phyloP scores from a whole-genome alignment of 352 stramenopile species.

The Peronospora tabacina region DNA sequence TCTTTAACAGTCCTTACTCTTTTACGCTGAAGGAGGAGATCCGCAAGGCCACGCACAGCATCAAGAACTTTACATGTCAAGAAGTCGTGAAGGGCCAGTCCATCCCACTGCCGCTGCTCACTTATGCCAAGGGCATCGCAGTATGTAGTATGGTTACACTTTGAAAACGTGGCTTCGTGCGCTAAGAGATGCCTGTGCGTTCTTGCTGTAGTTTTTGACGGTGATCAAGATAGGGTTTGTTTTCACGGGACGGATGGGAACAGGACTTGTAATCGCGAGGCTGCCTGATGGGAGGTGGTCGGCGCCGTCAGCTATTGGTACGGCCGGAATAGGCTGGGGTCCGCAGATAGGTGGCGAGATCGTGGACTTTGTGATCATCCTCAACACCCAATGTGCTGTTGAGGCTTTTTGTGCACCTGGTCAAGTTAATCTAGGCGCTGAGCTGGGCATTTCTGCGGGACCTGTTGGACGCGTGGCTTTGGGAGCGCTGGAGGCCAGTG shows the following conservation, averaged over 20 bases:
- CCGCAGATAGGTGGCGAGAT: conserved; percentile 88
- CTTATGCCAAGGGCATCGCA: conserved; percentile 85
- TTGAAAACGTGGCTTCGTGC: neutral
- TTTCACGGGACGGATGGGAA: conserved; percentile 80
- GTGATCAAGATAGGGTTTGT: conserved; percentile 89
- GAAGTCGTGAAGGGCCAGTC: conserved; percentile 86
- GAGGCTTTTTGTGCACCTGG: conserved; percentile 81
- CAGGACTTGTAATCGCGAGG: conserved; percentile 89
- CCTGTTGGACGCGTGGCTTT: conserved; percentile 85
- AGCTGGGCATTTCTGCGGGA: conserved; percentile 83
- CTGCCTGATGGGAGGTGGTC: conserved; percentile 92
- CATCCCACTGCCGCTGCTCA: conserved; percentile 84
- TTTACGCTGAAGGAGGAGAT: conserved; percentile 90
- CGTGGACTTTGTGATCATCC: conserved; percentile 91
- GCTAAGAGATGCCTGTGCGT: neutral
- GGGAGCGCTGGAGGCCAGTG: conserved; percentile 63
- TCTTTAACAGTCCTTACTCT: conserved; percentile 81
- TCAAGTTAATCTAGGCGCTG: conserved; percentile 87
- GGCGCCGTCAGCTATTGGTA: conserved; percentile 91
- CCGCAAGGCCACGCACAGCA: conserved; percentile 88
- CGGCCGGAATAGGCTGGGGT: conserved; percentile 85
- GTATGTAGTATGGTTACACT: conserved; percentile 26
- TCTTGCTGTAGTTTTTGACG: conserved; percentile 73
- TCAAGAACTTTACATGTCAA: conserved; percentile 88
- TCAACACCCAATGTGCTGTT: conserved; percentile 85